These are phyloP conservation scores for Aeminium ludgeri DNA, from an alignment of 495 filamentous ascomycete genomes.

Conservation along the genomic window DNA sequence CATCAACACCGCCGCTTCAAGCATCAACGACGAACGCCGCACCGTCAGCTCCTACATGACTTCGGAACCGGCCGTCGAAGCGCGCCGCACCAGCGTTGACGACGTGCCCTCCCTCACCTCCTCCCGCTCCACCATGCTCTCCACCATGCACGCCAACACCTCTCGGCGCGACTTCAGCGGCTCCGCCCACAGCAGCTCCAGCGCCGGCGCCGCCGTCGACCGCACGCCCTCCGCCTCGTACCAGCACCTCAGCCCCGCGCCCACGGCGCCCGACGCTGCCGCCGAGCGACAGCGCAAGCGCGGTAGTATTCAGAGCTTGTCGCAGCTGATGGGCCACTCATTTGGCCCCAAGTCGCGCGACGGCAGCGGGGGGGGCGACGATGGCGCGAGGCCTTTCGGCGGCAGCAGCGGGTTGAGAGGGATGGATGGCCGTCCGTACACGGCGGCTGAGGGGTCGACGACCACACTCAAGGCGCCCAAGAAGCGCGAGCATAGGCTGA, in stretches of 20 bases:
- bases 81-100: slow-evolving; percentile 61
- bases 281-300: too few species aligned
- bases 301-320: slow-evolving; percentile 73
- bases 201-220: too few species aligned
- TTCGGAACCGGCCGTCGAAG: slow-evolving; percentile 45
- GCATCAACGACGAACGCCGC: slow-evolving; percentile 49
- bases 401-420: too few species aligned
- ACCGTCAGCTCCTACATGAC: slow-evolving; percentile 42
- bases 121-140: slow-evolving; percentile 72
- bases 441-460: slow-evolving; percentile 32
- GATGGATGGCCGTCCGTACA: slow-evolving; percentile 43
- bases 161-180: slow-evolving; percentile 15
- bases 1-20: slow-evolving; percentile 55
- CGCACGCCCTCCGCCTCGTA: too few species aligned
- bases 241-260: too few species aligned
- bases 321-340: slow-evolving; percentile 61
- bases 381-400: too few species aligned
- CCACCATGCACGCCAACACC: slow-evolving; percentile 29
- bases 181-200: not conserved
- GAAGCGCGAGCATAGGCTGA: slow-evolving; percentile 56
- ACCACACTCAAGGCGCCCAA: slow-evolving; percentile 41
- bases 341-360: slow-evolving; percentile 68
- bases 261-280: not conserved
- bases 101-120: slow-evolving; percentile 78
- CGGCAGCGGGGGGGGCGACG: too few species aligned